A percentile compares a stretch with the other conserved stretches of the same genome.
These are phyloP conservation scores for Botrytis galanthina DNA, from an alignment of 2,329 filamentous ascomycete genomes.

Conservation along the genomic window DNA sequence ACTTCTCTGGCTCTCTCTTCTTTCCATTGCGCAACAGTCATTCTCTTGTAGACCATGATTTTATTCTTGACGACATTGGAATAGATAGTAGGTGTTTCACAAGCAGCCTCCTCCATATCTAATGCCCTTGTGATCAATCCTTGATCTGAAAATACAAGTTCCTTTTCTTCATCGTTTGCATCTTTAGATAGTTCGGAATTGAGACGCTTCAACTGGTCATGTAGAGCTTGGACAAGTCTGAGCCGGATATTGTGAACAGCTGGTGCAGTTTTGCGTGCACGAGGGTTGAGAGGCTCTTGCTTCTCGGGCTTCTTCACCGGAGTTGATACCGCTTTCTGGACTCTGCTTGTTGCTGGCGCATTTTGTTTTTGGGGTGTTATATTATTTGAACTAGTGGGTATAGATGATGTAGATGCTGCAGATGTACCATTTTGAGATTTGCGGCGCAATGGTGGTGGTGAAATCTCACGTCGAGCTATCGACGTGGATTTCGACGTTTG, in stretches of 20 bases:
- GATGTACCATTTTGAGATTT: conserved; percentile 23
- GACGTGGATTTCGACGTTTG: conserved; percentile 18
- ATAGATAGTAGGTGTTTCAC: conserved; percentile 71
- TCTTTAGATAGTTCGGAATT: conserved; percentile 61
- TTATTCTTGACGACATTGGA: conserved; percentile 79
- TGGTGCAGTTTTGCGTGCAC: conserved; percentile 58
- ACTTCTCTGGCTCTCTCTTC: conserved; percentile 54
- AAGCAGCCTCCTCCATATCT: conserved; percentile 76
- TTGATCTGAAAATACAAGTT: conserved; percentile 60
- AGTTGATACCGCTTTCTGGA: conserved; percentile 12
- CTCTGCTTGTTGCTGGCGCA: neutral
- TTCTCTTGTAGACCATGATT: conserved; percentile 72
- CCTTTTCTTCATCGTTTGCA: conserved; percentile 48
- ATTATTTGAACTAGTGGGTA: neutral
- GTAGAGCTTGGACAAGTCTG: conserved; percentile 60
- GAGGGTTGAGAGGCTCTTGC: conserved; percentile 63
- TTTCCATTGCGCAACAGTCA: conserved; percentile 70
- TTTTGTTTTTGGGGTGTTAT: neutral
- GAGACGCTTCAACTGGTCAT: conserved; percentile 63
- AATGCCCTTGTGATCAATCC: conserved; percentile 66
- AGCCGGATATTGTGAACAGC: conserved; percentile 56
- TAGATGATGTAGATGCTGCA: conserved; percentile 12
- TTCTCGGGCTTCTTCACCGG: conserved; percentile 34
- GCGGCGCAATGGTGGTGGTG: conserved; percentile 34
- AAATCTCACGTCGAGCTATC: conserved; percentile 27